Conservation (phyloP, 2,329 filamentous ascomycete genomes). For the Periconia macrospinosa region DNA sequence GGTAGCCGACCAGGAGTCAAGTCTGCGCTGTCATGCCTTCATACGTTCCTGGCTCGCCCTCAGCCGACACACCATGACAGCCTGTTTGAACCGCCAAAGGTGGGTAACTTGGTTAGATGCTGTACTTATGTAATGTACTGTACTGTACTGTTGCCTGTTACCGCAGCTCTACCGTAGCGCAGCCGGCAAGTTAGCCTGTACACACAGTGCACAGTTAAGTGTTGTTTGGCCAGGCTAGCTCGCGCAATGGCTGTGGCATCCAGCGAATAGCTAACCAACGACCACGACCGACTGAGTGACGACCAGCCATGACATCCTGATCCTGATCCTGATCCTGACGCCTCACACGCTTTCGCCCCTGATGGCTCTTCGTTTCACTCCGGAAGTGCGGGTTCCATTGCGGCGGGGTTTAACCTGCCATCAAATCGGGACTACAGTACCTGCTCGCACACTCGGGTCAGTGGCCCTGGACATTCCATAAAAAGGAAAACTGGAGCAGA, state of each 20-base stretch:
- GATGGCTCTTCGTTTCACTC: slow-evolving; percentile 20
- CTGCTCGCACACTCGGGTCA: background rate
- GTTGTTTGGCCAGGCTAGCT: background rate
- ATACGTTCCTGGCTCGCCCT: slow-evolving; percentile 39
- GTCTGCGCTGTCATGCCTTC: slow-evolving; percentile 44
- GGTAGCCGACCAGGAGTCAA: slow-evolving; percentile 31
- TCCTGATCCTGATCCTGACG: no score
- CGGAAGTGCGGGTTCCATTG: slow-evolving; percentile 40
- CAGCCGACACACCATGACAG: slow-evolving; percentile 17
- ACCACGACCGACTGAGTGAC: background rate
- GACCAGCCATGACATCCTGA: no score
- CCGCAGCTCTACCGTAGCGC: no score
- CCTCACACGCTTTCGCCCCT: slow-evolving; percentile 13
- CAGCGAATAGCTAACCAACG: slow-evolving; percentile 14
- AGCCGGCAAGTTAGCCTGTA: no score
- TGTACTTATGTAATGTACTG: no score
- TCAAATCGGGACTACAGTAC: slow-evolving; percentile 25
- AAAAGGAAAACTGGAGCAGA: background rate
- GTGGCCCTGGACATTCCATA: background rate
- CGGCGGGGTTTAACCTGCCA: slow-evolving; percentile 28
- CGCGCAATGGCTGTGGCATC: slow-evolving; percentile 9
- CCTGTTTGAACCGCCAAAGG: no score
- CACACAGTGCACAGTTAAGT: background rate
- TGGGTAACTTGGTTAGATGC: no score
- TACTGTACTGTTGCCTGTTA: no score